phyloP scores from a whole-genome alignment of 495 filamentous ascomycete species.

The Annulohypoxylon nitens region DNA sequence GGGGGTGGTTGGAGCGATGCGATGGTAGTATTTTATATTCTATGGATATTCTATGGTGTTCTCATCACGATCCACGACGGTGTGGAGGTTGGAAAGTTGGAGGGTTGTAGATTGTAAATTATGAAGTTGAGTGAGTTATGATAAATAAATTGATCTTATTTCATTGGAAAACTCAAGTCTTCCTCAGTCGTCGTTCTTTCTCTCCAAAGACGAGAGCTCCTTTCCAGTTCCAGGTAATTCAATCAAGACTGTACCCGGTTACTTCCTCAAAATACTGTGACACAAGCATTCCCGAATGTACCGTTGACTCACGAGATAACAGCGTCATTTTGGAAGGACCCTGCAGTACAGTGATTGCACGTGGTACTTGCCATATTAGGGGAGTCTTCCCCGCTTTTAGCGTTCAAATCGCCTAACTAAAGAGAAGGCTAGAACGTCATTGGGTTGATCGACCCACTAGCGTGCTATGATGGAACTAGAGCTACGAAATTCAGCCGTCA shows the following conservation, averaged over 20 bases:
- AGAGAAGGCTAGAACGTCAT: constrained; percentile 38
- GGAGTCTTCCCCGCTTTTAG: constrained; percentile 31
- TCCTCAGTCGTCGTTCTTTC: not conserved
- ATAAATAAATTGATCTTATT: not conserved
- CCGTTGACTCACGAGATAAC: constrained; percentile 8
- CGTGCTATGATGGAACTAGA: constrained; percentile 11
- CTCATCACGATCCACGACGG: constrained; percentile 10
- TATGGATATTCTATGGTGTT: constrained; percentile 9
- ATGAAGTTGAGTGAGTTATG: not conserved
- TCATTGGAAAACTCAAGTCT: not conserved
- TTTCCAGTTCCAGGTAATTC: not conserved
- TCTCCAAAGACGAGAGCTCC: not conserved
- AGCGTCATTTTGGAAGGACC: constrained; percentile 40
- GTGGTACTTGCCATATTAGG: constrained; percentile 35
- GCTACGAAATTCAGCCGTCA: constrained; percentile 39
- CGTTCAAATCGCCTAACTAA: constrained; percentile 25
- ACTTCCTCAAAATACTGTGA: constrained; percentile 17
- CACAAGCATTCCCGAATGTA: constrained; percentile 25
- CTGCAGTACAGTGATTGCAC: constrained; percentile 41
- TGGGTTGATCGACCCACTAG: constrained; percentile 29
- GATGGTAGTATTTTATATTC: constrained; percentile 1
- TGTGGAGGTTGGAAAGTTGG: constrained; percentile 26
- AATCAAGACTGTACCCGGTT: not conserved
- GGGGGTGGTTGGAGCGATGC: constrained; percentile 25
- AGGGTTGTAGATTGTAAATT: not conserved